Evolutionary conservation across 768 basidiomycete genomes (phyloP).

Genomic region (Gymnopilus dilepis): DNA sequence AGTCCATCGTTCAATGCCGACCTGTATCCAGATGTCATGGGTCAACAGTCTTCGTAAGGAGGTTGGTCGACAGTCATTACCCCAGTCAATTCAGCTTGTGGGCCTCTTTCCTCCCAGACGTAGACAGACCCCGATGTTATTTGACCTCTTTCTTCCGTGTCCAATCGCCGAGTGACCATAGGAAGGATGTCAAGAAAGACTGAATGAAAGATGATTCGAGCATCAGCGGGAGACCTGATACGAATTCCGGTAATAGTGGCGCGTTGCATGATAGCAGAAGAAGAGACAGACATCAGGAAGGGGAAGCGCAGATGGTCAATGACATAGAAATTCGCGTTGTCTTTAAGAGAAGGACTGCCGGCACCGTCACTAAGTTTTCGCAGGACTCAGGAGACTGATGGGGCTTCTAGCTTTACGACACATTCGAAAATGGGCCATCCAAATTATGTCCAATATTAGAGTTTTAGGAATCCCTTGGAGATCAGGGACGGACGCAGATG

Average conservation of each 20-base stretch:
- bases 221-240: conserved; percentile 56
- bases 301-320: conserved; percentile 26
- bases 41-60: conserved; percentile 4
- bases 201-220: conserved; percentile 73
- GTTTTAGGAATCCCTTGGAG: conserved; percentile 52
- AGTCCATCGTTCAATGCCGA: conserved; percentile 84
- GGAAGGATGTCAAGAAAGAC: conserved; percentile 71
- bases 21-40: conserved; percentile 40
- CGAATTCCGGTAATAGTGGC: conserved; percentile 57
- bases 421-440: conserved; percentile 34
- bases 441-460: conserved; percentile 48
- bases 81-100: conserved; percentile 73
- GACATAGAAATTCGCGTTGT: conserved; percentile 30
- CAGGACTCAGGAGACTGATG: conserved; percentile 45
- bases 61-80: conserved; percentile 42
- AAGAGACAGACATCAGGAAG: conserved; percentile 22
- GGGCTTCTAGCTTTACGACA: conserved; percentile 47
- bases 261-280: conserved; percentile 45
- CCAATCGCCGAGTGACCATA: conserved; percentile 77
- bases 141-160: conserved; percentile 73
- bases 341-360: conserved; percentile 37
- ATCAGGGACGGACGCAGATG: conserved; percentile 41
- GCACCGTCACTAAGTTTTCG: conserved; percentile 34
- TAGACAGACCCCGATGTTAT: conserved; percentile 80
- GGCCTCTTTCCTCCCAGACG: conserved; percentile 85